phyloP scores from a whole-genome alignment of 2,329 filamentous ascomycete species.

The Orbilia javanica region DNA sequence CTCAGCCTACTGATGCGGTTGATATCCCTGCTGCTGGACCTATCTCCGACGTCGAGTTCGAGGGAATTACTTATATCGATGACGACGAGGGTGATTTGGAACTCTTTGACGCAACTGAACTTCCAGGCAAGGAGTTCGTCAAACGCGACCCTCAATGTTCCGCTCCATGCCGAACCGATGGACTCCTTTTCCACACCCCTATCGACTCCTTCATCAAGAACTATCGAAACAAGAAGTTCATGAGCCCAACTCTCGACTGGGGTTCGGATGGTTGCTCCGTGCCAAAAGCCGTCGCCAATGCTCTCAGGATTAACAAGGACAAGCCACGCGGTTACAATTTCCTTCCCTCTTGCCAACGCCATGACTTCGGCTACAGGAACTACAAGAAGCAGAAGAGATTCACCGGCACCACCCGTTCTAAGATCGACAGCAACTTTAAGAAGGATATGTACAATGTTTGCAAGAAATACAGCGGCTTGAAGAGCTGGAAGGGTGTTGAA shows the following conservation, averaged over 20 bases:
- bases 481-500: constrained; percentile 27
- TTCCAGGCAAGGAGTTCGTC: constrained; percentile 27
- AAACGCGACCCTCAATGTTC: constrained; percentile 33
- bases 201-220: constrained; percentile 33
- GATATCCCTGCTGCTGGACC: not conserved
- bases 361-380: constrained; percentile 72
- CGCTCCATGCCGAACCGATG: constrained; percentile 26
- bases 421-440: constrained; percentile 69
- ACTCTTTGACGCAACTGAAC: constrained; percentile 16
- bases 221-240: constrained; percentile 35
- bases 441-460: constrained; percentile 65
- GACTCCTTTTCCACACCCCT: constrained; percentile 20
- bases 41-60: not conserved
- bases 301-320: constrained; percentile 31
- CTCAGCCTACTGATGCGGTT: not conserved
- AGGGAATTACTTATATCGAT: constrained; percentile 25
- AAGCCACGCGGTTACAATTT: constrained; percentile 67
- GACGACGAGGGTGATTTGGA: constrained; percentile 34
- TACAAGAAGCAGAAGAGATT: constrained; percentile 69
- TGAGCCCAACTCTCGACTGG: constrained; percentile 22
- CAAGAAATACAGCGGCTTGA: constrained; percentile 56
- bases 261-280: constrained; percentile 42
- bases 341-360: constrained; percentile 68
- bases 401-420: constrained; percentile 65
- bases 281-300: constrained; percentile 5